A percentile compares a stretch with the other conserved stretches of the same genome.
phyloP scores from a whole-genome alignment of 1,284 basidiomycete species.

The Malassezia pachydermatis region DNA sequence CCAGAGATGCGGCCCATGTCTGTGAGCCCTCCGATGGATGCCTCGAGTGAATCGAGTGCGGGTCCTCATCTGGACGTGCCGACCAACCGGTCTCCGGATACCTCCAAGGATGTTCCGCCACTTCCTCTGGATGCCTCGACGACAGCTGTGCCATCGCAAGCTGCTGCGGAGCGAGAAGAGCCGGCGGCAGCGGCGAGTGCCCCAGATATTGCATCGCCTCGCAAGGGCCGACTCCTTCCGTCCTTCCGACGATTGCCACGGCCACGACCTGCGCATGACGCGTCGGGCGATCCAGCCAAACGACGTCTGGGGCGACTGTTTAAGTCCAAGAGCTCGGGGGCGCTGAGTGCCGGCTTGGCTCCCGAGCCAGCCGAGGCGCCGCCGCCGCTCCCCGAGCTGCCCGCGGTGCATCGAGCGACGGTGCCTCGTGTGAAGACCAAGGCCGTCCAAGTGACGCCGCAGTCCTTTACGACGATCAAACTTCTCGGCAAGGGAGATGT shows the following conservation, averaged over 20 bases:
- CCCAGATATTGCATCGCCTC: slow-evolving; percentile 39
- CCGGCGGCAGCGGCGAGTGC: not conserved
- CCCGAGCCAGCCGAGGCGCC: not conserved
- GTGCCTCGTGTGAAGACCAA: slow-evolving; percentile 66
- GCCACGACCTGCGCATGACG: not conserved
- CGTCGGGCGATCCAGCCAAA: not conserved
- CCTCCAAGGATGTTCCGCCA: not conserved
- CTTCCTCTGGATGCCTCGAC: not conserved
- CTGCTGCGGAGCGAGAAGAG: too few species aligned
- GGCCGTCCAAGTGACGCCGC: slow-evolving; percentile 41
- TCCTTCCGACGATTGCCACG: slow-evolving; percentile 1
- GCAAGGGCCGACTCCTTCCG: slow-evolving; percentile 1
- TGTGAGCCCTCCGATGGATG: not conserved
- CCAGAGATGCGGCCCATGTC: not conserved
- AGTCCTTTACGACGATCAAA: slow-evolving; percentile 44
- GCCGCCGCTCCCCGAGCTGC: slow-evolving; percentile 1
- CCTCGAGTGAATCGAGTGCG: slow-evolving; percentile 1
- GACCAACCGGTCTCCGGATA: not conserved
- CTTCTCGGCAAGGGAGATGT: slow-evolving; percentile 48
- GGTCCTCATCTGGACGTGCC: not conserved
- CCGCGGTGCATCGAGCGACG: not conserved
- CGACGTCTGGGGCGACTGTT: slow-evolving; percentile 13
- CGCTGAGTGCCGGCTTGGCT: slow-evolving; percentile 5
- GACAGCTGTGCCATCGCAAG: too few species aligned
- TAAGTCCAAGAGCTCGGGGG: slow-evolving; percentile 14